Conservation (phyloP, 331 rosid species). For the Quercus phellos region DNA sequence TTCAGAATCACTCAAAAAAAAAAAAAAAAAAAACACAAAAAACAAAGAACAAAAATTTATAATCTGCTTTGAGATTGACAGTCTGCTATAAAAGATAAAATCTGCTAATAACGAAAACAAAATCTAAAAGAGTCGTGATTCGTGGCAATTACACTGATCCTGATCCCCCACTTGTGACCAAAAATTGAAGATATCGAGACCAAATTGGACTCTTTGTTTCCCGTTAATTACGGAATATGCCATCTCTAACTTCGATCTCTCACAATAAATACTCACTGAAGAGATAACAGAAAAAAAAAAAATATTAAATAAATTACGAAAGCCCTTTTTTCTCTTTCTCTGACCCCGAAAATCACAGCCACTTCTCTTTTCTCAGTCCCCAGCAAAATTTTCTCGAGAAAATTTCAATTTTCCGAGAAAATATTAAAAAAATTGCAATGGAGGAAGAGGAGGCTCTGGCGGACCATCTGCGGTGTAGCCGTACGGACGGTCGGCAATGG, state of each 20-base stretch:
- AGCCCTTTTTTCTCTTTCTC: conserved; percentile 1
- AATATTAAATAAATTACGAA: conserved; percentile 1
- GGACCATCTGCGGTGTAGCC: conserved; percentile 77
- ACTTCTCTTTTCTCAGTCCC: background rate
- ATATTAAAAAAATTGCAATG: background rate
- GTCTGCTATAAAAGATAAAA: background rate
- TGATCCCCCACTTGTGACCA: conserved; percentile 1
- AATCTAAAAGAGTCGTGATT: conserved; percentile 11
- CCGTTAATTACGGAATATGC: conserved; percentile 44
- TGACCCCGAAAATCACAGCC: background rate
- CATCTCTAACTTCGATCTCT: conserved; percentile 14
- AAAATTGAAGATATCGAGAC: conserved; percentile 29
- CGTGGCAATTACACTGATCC: conserved; percentile 19
- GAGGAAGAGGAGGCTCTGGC: conserved; percentile 49
- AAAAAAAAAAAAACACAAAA: background rate
- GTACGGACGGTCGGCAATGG: conserved; percentile 95
- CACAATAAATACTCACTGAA: conserved; percentile 26
- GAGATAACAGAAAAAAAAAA: background rate
- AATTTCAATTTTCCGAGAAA: conserved; percentile 18
- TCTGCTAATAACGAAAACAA: background rate
- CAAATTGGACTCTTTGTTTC: conserved; percentile 28
- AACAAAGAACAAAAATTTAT: background rate
- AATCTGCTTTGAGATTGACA: conserved; percentile 2
- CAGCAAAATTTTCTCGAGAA: conserved; percentile 20
- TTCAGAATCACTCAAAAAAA: background rate